Conservation (phyloP, 2,329 filamentous ascomycete genomes). For the Orbilia oligospora region DNA sequence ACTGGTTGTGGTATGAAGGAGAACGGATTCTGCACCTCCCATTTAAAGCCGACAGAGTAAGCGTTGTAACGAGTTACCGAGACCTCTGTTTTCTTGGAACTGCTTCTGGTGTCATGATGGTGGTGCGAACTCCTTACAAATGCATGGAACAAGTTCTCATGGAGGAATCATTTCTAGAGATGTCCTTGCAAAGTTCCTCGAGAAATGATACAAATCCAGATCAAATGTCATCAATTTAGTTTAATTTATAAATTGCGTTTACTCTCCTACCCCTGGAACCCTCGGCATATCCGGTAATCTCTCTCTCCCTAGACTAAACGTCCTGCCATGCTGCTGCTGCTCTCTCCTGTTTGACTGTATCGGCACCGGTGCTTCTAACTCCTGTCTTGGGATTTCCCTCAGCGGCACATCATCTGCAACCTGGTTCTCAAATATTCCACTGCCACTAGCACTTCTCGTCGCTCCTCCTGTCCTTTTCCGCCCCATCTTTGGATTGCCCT, state of each 20-base stretch:
- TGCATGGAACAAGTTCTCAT: too few relatives aligned
- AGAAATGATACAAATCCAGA: too few relatives aligned
- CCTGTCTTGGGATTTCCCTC: conserved; percentile 34
- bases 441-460: neutral
- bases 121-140: neutral
- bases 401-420: conserved; percentile 18
- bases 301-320: neutral
- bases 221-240: too few relatives aligned
- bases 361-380: conserved; percentile 34
- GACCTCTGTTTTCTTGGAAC: neutral
- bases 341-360: neutral
- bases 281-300: conserved; percentile 43
- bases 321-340: conserved; percentile 10
- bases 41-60: neutral
- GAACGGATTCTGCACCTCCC: neutral
- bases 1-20: conserved; percentile 1
- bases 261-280: conserved; percentile 21
- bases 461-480: conserved; percentile 1
- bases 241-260: neutral
- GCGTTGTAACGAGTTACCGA: neutral
- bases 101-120: neutral
- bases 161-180: too few relatives aligned
- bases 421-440: conserved; percentile 33
- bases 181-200: too few relatives aligned
- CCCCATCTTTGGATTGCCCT: neutral